phyloP scores from a whole-genome alignment of 805 yeast species.

The Candida ponderosae region DNA sequence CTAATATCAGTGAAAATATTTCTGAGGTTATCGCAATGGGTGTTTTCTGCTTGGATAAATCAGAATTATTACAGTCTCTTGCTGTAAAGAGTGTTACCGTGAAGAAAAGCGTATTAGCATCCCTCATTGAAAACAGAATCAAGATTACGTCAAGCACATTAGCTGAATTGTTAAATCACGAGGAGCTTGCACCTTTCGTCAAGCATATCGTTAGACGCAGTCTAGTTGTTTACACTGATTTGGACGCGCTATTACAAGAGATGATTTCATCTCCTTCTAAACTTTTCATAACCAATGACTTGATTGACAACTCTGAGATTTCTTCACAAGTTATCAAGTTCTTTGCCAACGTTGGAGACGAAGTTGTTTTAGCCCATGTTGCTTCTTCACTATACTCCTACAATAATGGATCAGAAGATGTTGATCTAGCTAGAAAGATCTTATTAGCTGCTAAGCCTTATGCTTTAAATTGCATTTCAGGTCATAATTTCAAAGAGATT shows the following conservation, averaged over 20 bases:
- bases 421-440: not conserved
- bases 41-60: not conserved
- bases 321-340: too few species aligned
- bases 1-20: not conserved
- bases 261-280: not conserved
- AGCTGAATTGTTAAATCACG: not conserved
- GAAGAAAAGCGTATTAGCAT: constrained; percentile 6
- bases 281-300: not conserved
- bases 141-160: constrained; percentile 7
- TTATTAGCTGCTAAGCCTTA: constrained; percentile 3
- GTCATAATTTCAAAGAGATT: constrained; percentile 22
- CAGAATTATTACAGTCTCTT: not conserved
- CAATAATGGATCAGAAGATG: not conserved
- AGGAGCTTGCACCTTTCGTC: constrained; percentile 2
- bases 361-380: not conserved
- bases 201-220: constrained; percentile 5
- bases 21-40: not conserved
- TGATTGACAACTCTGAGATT: not conserved
- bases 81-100: not conserved
- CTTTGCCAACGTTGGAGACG: not conserved
- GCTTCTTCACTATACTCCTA: not conserved
- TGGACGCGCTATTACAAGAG: constrained; percentile 2
- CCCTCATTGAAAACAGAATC: constrained; percentile 10
- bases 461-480: constrained; percentile 12
- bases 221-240: constrained; percentile 12